phyloP scores from a whole-genome alignment of 1,139 yeast genomes.

The Blastobotrys persicus region DNA sequence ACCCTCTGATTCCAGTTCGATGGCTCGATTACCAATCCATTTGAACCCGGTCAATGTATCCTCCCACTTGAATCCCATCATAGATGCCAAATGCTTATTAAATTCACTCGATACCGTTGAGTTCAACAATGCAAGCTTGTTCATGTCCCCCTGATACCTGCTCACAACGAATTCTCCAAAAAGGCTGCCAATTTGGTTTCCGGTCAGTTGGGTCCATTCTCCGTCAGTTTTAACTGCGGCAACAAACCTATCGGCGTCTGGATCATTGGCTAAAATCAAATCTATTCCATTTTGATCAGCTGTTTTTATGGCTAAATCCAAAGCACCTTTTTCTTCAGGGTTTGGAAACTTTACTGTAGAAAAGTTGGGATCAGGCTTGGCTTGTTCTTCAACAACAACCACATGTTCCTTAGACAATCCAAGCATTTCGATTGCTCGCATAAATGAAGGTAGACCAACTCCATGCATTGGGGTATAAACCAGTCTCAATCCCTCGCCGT shows the following conservation, averaged over 20 bases:
- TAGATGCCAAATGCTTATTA: slow-evolving; percentile 64
- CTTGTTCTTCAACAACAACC: slow-evolving; percentile 58
- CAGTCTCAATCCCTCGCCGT: slow-evolving; percentile 40
- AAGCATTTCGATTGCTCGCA: slow-evolving; percentile 29
- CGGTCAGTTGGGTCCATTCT: slow-evolving; percentile 77
- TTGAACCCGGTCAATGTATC: slow-evolving; percentile 95
- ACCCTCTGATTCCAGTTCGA: slow-evolving; percentile 64
- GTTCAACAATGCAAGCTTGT: slow-evolving; percentile 62
- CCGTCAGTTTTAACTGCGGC: slow-evolving; percentile 53
- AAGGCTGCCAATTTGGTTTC: slow-evolving; percentile 84
- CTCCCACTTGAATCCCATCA: slow-evolving; percentile 57
- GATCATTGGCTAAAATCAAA: slow-evolving; percentile 85
- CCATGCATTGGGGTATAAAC: slow-evolving; percentile 97
- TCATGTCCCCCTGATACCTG: slow-evolving; percentile 35
- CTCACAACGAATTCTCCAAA: slow-evolving; percentile 67
- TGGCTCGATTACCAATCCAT: slow-evolving; percentile 93
- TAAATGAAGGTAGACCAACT: slow-evolving; percentile 56
- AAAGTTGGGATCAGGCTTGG: slow-evolving; percentile 76
- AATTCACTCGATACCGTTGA: slow-evolving; percentile 92
- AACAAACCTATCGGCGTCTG: slow-evolving; percentile 93
- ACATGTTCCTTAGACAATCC: slow-evolving; percentile 38
- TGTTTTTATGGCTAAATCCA: slow-evolving; percentile 60
- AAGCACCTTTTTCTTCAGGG: slow-evolving; percentile 93
- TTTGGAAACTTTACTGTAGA: slow-evolving; percentile 88
- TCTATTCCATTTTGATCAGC: slow-evolving; percentile 48